These are phyloP conservation scores for Neonectria punicea DNA, from an alignment of 2,329 filamentous ascomycete genomes.

Conservation along the genomic window DNA sequence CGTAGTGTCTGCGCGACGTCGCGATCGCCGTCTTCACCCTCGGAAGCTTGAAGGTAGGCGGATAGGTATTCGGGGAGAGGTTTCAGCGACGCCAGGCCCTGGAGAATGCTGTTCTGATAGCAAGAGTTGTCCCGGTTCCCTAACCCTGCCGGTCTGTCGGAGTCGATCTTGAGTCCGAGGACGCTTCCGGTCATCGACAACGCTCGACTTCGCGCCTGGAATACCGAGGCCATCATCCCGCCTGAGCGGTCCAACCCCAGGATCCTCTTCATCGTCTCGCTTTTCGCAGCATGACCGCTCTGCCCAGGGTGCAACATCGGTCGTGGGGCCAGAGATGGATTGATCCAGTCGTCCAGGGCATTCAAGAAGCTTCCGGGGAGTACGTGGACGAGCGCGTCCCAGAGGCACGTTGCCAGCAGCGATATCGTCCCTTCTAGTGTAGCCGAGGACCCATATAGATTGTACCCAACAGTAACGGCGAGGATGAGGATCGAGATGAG, in stretches of 20 bases:
- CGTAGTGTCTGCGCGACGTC: constrained; percentile 64
- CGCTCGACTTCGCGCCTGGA: constrained; percentile 67
- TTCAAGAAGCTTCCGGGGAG: constrained; percentile 68
- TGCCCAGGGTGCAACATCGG: constrained; percentile 51
- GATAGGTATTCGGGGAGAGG: constrained; percentile 75
- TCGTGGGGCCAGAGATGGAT: constrained; percentile 55
- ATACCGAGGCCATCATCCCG: constrained; percentile 66
- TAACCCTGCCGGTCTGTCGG: constrained; percentile 71
- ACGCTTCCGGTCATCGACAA: constrained; percentile 62
- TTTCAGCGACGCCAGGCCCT: constrained; percentile 80
- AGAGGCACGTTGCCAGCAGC: constrained; percentile 58
- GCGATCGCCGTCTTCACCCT: constrained; percentile 42
- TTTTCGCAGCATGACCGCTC: constrained; percentile 67
- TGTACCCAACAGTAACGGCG: constrained; percentile 48
- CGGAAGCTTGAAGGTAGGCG: constrained; percentile 49
- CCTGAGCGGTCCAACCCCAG: constrained; percentile 66
- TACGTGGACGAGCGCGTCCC: constrained; percentile 68
- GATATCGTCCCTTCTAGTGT: constrained; percentile 43
- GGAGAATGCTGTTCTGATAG: constrained; percentile 96
- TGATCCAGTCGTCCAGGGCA: constrained; percentile 65
- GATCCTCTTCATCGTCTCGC: constrained; percentile 71
- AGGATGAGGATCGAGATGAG: constrained; percentile 49
- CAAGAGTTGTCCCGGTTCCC: constrained; percentile 96
- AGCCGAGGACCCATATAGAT: constrained; percentile 47
- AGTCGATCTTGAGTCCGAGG: constrained; percentile 51